These are phyloP conservation scores for Zymoseptoria crescenta DNA, from an alignment of 2,329 filamentous ascomycete genomes.

Conservation along the genomic window DNA sequence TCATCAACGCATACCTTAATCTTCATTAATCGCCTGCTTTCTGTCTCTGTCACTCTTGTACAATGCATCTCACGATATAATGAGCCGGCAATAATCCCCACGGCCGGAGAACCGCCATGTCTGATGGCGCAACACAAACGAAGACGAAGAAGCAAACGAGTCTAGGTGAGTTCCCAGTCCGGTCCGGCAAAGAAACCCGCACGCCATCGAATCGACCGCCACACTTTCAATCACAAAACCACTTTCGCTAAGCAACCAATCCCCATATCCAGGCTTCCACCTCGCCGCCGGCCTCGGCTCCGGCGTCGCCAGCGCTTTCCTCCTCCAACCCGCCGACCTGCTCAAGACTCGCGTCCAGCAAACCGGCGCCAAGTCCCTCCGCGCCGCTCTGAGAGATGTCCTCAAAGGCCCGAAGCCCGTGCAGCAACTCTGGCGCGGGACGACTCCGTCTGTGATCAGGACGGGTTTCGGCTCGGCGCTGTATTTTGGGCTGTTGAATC, in stretches of 20 bases:
- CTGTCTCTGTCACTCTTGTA: neutral
- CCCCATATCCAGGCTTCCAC: constrained; percentile 57
- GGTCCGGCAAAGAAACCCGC: neutral
- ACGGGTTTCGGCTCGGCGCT: constrained; percentile 89
- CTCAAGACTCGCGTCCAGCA: constrained; percentile 96
- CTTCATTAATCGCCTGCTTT: neutral
- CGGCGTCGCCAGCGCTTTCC: constrained; percentile 76
- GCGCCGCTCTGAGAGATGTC: constrained; percentile 61
- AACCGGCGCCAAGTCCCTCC: constrained; percentile 57
- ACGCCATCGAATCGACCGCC: neutral
- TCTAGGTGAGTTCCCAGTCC: constrained; percentile 33
- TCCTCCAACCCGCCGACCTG: constrained; percentile 90
- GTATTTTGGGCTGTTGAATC: constrained; percentile 84
- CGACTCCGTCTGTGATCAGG: constrained; percentile 82
- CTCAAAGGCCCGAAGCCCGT: constrained; percentile 58
- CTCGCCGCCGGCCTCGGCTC: constrained; percentile 83
- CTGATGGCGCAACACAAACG: constrained; percentile 41
- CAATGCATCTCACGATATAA: neutral
- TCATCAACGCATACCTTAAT: neutral
- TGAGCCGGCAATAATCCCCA: neutral
- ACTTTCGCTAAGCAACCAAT: no score
- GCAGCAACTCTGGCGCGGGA: constrained; percentile 80
- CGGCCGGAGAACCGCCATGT: constrained; percentile 36
- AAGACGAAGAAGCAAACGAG: constrained; percentile 41
- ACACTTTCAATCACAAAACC: no score